A percentile compares a stretch with the other conserved stretches of the same genome.
phyloP scores from a whole-genome alignment of 2,329 filamentous ascomycete species.

The Dactylellina leptospora region DNA sequence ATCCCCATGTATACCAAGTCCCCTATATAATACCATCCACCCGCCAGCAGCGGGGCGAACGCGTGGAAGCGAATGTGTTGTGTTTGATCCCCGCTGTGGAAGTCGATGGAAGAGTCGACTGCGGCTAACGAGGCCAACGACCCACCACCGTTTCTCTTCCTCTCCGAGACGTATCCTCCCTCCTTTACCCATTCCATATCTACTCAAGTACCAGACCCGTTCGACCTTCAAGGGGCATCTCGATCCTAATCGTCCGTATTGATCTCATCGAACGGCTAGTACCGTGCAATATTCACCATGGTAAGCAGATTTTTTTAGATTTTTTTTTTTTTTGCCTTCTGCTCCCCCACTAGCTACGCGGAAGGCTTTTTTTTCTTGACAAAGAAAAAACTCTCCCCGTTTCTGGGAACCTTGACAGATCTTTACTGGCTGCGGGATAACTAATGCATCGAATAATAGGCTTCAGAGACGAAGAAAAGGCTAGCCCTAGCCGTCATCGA shows the following conservation, averaged over 20 bases:
- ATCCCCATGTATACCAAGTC: no score
- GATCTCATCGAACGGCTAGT: slow-evolving; percentile 8
- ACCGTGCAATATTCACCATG: slow-evolving; percentile 22
- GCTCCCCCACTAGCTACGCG: neutral
- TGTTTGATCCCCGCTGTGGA: slow-evolving; percentile 44
- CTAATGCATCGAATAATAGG: slow-evolving; percentile 29
- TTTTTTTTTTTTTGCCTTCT: neutral
- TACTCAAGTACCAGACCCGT: neutral
- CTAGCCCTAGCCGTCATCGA: slow-evolving; percentile 97
- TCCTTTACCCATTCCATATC: slow-evolving; percentile 2
- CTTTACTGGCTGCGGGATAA: slow-evolving; percentile 35
- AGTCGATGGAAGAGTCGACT: slow-evolving; percentile 44
- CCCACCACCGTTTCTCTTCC: neutral
- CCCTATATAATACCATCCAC: no score
- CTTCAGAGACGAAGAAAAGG: slow-evolving; percentile 74
- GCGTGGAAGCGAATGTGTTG: neutral
- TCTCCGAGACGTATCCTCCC: slow-evolving; percentile 2
- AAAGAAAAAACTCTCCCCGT: slow-evolving; percentile 43
- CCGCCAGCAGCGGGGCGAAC: neutral
- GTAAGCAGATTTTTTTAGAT: slow-evolving; percentile 37
- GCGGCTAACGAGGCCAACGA: neutral
- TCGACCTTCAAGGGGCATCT: neutral
- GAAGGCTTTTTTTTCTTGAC: neutral
- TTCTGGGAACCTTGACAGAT: slow-evolving; percentile 17
- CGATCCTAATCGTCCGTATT: neutral